Conservation (phyloP, 139 green algal genomes). For the Micractinium sp. region DNA sequence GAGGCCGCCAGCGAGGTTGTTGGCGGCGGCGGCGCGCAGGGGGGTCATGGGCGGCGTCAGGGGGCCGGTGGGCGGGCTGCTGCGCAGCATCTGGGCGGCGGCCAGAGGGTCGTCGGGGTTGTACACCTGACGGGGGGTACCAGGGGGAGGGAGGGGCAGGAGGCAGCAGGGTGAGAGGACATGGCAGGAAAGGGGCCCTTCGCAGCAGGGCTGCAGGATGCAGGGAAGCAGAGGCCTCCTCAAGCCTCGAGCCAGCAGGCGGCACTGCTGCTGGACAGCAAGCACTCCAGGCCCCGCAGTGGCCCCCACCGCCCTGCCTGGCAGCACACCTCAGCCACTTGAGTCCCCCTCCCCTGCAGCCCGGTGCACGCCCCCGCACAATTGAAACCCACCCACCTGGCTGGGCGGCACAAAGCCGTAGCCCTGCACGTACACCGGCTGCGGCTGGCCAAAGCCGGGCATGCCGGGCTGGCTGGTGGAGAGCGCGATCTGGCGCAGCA, state of each 20-base stretch:
- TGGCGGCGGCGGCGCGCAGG: conserved; percentile 22
- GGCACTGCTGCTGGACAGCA: neutral
- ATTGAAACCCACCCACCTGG: conserved; percentile 45
- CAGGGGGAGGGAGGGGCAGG: neutral
- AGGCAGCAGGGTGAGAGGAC: neutral
- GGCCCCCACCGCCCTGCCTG: too few relatives aligned
- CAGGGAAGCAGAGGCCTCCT: too few relatives aligned
- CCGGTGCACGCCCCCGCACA: neutral
- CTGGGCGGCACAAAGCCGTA: conserved; percentile 68
- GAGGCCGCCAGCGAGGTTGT: neutral
- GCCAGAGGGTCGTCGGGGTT: conserved; percentile 34
- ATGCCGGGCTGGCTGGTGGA: conserved; percentile 7
- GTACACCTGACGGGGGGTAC: conserved; percentile 26
- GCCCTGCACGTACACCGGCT: conserved; percentile 57
- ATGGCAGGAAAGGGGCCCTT: too few relatives aligned
- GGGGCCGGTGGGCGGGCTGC: conserved; percentile 34
- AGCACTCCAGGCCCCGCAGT: neutral
- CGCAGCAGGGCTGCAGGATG: too few relatives aligned
- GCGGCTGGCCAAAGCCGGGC: conserved; percentile 29
- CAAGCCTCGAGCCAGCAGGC: neutral
- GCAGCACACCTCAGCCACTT: too few relatives aligned
- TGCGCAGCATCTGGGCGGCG: conserved; percentile 31
- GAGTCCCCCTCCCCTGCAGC: neutral
- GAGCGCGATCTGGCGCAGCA: conserved; percentile 62
- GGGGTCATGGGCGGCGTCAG: conserved; percentile 48